These are phyloP conservation scores for Takashimella koratensis DNA, from an alignment of 1,284 basidiomycete genomes.

Conservation along the genomic window DNA sequence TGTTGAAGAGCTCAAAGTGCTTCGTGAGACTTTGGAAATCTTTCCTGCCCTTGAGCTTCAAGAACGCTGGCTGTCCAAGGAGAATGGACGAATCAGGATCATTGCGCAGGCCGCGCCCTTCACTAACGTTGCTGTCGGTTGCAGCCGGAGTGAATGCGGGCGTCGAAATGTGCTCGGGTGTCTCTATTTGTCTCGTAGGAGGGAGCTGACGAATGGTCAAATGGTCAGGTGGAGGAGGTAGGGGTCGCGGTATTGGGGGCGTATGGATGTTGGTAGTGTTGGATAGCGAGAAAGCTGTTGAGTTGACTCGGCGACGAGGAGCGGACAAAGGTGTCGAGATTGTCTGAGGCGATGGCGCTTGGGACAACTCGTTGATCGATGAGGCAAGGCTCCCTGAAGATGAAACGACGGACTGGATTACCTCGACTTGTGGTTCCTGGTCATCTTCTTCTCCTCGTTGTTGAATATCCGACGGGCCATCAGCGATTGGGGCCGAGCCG, in stretches of 20 bases:
- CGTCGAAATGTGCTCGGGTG: slow-evolving; percentile 5
- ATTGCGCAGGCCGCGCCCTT: slow-evolving; percentile 24
- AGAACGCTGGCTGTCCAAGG: slow-evolving; percentile 17
- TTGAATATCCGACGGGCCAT: too few species aligned
- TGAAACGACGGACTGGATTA: too few species aligned
- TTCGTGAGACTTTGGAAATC: slow-evolving; percentile 31
- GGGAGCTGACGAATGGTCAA: not conserved
- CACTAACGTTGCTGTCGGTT: not conserved
- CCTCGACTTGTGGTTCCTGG: too few species aligned
- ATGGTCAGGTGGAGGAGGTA: not conserved
- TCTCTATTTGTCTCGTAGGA: slow-evolving; percentile 1
- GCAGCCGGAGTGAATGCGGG: slow-evolving; percentile 5
- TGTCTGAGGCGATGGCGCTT: too few species aligned
- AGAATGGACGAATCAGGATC: slow-evolving; percentile 30
- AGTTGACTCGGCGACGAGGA: slow-evolving; percentile 1
- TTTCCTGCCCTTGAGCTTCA: slow-evolving; percentile 17
- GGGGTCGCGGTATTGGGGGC: not conserved
- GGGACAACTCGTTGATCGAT: too few species aligned
- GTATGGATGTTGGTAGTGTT: not conserved
- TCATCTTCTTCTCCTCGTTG: too few species aligned
- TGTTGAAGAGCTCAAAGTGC: slow-evolving; percentile 25
- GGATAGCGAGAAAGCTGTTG: not conserved
- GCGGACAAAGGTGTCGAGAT: slow-evolving; percentile 9
- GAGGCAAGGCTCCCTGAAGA: too few species aligned
- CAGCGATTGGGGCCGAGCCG: too few species aligned